These are phyloP conservation scores for Solanum chilense DNA, from an alignment of 257 asterid species.

Conservation along the genomic window DNA sequence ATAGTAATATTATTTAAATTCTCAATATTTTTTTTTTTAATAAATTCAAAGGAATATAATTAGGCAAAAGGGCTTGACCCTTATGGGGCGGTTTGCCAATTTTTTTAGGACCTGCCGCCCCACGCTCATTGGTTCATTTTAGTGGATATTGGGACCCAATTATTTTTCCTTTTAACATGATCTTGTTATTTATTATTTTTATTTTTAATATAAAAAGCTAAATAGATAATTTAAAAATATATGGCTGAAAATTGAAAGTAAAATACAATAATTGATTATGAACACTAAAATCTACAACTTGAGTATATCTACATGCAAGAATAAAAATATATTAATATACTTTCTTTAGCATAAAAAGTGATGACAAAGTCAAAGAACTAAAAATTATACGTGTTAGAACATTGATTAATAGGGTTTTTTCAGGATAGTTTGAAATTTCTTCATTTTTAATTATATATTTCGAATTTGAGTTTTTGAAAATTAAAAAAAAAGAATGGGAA, in stretches of 20 bases:
- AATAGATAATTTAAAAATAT: not conserved
- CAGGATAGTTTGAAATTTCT: fast-evolving
- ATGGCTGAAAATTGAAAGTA: not conserved
- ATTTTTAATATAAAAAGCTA: not conserved
- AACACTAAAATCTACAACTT: not conserved
- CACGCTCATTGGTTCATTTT: not conserved
- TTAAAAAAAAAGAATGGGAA: fast-evolving
- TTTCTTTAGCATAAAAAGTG: not conserved
- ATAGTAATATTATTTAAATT: not conserved
- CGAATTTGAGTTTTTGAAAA: fast-evolving
- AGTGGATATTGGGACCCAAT: constrained; percentile 3
- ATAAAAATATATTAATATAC: not conserved
- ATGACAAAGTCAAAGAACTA: not conserved
- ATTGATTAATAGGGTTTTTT: not conserved
- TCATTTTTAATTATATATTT: fast-evolving
- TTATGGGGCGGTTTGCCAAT: constrained; percentile 7
- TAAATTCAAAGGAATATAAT: not conserved
- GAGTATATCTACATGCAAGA: not conserved
- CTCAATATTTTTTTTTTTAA: not conserved
- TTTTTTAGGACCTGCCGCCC: constrained; percentile 6
- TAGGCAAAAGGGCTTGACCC: not conserved
- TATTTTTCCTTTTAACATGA: not conserved
- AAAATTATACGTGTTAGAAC: not conserved
- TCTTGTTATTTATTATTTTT: not conserved
- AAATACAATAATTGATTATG: not conserved